These are phyloP conservation scores for Gossypium australe DNA, from an alignment of 345 rosid species.

Conservation along the genomic window DNA sequence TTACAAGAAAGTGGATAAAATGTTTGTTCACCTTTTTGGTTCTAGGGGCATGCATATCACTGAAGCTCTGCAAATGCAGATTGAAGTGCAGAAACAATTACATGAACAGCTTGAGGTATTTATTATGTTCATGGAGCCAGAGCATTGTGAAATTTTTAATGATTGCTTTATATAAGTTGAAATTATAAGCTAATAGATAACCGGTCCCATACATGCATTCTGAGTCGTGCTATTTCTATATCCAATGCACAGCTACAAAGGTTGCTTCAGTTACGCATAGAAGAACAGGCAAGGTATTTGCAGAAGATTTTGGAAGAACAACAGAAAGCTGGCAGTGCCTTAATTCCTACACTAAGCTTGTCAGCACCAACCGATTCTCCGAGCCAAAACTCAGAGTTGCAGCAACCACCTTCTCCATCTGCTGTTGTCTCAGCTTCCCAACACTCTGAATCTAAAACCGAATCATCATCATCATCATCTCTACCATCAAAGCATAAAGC, in stretches of 20 bases:
- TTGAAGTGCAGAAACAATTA: constrained; percentile 81
- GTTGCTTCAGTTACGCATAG: constrained; percentile 69
- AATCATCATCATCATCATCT: constrained; percentile 26
- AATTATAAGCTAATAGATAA: not conserved
- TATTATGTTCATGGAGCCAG: constrained; percentile 4
- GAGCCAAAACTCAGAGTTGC: constrained; percentile 22
- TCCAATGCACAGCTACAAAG: constrained; percentile 50
- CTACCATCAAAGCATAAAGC: constrained; percentile 34
- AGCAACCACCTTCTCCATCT: constrained; percentile 21
- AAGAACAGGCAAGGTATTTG: constrained; percentile 79
- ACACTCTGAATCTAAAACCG: constrained; percentile 29
- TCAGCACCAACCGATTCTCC: constrained; percentile 30
- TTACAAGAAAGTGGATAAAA: not conserved
- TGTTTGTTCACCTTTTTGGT: constrained; percentile 9
- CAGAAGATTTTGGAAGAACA: constrained; percentile 81
- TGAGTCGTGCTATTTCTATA: not conserved
- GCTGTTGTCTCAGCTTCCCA: constrained; percentile 7
- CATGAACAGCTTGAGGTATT: constrained; percentile 85
- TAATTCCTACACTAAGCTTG: constrained; percentile 34
- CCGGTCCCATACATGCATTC: not conserved
- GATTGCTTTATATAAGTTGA: not conserved
- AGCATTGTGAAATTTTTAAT: not conserved
- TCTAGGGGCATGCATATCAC: constrained; percentile 46
- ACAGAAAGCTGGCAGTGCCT: constrained; percentile 48
- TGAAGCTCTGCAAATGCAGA: constrained; percentile 73